phyloP scores from a whole-genome alignment of 2,329 filamentous ascomycete species.

The Trichoderma sp. region DNA sequence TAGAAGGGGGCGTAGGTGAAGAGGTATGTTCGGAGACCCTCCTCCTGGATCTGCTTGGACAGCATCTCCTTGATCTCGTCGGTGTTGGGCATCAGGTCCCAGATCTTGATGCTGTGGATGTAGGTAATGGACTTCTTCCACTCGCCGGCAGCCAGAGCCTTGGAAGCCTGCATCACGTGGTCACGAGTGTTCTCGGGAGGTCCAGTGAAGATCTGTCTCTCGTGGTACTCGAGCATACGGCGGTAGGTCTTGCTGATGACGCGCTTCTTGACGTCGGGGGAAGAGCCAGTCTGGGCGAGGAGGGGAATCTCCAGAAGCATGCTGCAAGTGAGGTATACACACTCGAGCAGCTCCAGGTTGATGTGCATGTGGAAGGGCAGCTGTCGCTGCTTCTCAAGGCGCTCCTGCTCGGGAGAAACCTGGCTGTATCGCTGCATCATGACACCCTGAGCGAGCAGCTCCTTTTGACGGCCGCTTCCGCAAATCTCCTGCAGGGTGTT shows the following conservation, averaged over 20 bases:
- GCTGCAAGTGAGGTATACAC: constrained; percentile 97
- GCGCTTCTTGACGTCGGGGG: constrained; percentile 94
- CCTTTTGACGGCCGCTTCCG: constrained; percentile 95
- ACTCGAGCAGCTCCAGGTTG: constrained; percentile 97
- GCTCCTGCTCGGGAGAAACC: constrained; percentile 96
- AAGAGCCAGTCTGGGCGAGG: constrained; percentile 93
- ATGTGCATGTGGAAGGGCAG: constrained; percentile 99
- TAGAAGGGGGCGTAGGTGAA: constrained; percentile 99
- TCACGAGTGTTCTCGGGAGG: constrained; percentile 98
- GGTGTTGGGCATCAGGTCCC: constrained; percentile 93
- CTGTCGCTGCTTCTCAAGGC: constrained; percentile 94
- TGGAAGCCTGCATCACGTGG: constrained; percentile 98
- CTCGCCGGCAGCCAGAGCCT: constrained; percentile 92
- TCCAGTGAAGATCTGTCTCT: constrained; percentile 98
- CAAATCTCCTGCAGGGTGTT: constrained; percentile 98
- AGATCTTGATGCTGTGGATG: constrained; percentile 99
- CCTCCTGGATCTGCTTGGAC: constrained; percentile 96
- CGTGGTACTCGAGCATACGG: constrained; percentile 98
- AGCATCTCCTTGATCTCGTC: constrained; percentile 97
- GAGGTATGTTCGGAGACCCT: constrained; percentile 95
- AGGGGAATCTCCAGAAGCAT: constrained; percentile 99
- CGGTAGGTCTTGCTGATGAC: constrained; percentile 99
- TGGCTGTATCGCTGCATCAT: constrained; percentile 98
- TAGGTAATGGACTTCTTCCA: constrained; percentile 97
- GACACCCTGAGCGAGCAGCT: constrained; percentile 94